A percentile compares a stretch with the other conserved stretches of the same genome.
These are phyloP conservation scores for Aspergillus tanneri DNA, from an alignment of 2,329 filamentous ascomycete species.

Conservation along the genomic window DNA sequence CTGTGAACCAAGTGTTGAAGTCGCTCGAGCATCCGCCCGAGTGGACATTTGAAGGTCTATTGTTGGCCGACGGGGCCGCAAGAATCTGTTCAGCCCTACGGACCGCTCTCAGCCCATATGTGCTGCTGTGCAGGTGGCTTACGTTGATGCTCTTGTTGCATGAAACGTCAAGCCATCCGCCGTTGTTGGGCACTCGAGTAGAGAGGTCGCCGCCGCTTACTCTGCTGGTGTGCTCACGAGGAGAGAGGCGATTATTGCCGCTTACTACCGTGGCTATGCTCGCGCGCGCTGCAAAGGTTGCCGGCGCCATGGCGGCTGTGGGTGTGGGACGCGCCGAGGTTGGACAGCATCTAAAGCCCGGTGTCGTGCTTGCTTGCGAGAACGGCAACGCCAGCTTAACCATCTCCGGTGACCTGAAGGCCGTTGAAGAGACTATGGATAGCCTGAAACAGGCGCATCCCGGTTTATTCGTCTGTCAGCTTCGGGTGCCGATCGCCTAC, in stretches of 20 bases:
- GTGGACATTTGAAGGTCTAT: not conserved
- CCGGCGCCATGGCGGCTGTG: slow-evolving; percentile 20
- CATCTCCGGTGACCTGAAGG: slow-evolving; percentile 16
- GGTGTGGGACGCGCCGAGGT: slow-evolving; percentile 9
- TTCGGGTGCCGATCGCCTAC: slow-evolving; percentile 21
- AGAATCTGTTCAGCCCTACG: too few species aligned
- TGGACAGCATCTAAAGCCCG: not conserved
- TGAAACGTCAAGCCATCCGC: slow-evolving; percentile 20
- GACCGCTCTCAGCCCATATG: slow-evolving; percentile 27
- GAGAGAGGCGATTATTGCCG: slow-evolving; percentile 21
- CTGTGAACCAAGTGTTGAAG: slow-evolving; percentile 15
- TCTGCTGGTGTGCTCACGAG: slow-evolving; percentile 21
- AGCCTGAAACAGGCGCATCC: slow-evolving; percentile 9
- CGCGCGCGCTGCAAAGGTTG: not conserved
- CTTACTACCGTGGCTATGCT: slow-evolving; percentile 24
- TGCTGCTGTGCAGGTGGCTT: slow-evolving; percentile 29
- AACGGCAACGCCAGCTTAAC: slow-evolving; percentile 18
- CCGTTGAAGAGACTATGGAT: slow-evolving; percentile 1
- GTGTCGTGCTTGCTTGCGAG: slow-evolving; percentile 17
- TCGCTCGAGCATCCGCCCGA: slow-evolving; percentile 25
- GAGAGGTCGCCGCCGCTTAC: slow-evolving; percentile 30
- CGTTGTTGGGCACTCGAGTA: slow-evolving; percentile 30
- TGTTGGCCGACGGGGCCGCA: slow-evolving; percentile 23
- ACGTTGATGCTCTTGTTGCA: slow-evolving; percentile 22
- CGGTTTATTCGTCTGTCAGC: slow-evolving; percentile 4